A percentile compares a stretch with the other conserved stretches of the same genome.
Evolutionary conservation across 345 rosid genomes (phyloP).

Genomic region (Firmiana major): DNA sequence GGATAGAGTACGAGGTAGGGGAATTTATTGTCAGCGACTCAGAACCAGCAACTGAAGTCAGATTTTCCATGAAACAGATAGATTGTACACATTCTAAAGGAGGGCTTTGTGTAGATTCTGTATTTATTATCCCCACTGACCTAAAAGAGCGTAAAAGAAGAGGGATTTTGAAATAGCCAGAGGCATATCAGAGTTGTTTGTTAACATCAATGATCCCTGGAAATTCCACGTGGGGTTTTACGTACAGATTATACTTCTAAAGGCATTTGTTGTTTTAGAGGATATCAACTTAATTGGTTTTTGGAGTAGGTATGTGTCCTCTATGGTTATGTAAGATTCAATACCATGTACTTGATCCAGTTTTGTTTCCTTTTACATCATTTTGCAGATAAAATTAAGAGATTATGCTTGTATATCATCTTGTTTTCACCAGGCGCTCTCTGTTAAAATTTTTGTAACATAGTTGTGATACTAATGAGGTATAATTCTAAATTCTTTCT

Average conservation of each 20-base stretch:
- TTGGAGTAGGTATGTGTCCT: conserved; percentile 35
- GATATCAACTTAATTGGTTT: conserved; percentile 32
- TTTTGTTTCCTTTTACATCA: conserved; percentile 30
- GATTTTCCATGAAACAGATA: conserved; percentile 90
- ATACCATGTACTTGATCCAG: conserved; percentile 33
- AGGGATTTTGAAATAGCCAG: conserved; percentile 42
- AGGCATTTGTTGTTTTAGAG: conserved; percentile 31
- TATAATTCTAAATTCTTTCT: conserved; percentile 17
- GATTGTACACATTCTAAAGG: conserved; percentile 96
- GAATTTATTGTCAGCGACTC: conserved; percentile 65
- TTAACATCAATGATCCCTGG: conserved; percentile 15
- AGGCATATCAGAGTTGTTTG: conserved; percentile 8
- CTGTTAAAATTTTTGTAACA: conserved; percentile 14
- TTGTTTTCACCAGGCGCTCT: conserved; percentile 17
- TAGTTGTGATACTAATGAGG: conserved; percentile 23
- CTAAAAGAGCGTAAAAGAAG: conserved; percentile 49
- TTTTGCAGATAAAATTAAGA: conserved; percentile 21
- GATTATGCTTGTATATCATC: conserved; percentile 25
- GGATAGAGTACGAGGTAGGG: conserved; percentile 86
- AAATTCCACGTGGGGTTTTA: conserved; percentile 23
- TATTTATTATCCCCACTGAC: conserved; percentile 70
- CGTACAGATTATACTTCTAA: conserved; percentile 39
- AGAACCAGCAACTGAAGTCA: conserved; percentile 60
- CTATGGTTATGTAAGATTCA: conserved; percentile 28
- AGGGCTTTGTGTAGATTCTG: conserved; percentile 90